A percentile compares a stretch with the other conserved stretches of the same genome.
Evolutionary conservation across 106 monocot species (phyloP).

Genomic region (Allium fistulosum): DNA sequence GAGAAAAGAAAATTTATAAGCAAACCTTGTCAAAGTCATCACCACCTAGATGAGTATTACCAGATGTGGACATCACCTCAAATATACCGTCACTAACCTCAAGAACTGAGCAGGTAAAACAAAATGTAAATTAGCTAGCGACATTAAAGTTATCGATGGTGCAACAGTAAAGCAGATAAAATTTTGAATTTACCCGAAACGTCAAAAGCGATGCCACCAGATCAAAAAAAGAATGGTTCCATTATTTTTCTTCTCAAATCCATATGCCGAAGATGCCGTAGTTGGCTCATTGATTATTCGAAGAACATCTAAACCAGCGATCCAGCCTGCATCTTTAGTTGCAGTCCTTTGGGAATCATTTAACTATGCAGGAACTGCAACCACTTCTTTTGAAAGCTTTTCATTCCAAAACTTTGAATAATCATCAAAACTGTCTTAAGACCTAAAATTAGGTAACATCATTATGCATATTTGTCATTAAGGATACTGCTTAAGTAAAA

Average conservation of each 20-base stretch:
- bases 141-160: too few species aligned
- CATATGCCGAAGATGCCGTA: constrained; percentile 54
- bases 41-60: constrained; percentile 50
- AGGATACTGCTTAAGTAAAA: too few species aligned
- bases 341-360: constrained; percentile 51
- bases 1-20: background rate
- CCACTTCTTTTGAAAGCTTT: constrained; percentile 84
- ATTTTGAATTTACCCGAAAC: constrained; percentile 54
- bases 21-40: constrained; percentile 58
- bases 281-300: constrained; percentile 58
- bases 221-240: constrained; percentile 69
- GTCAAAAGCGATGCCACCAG: constrained; percentile 54
- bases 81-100: constrained; percentile 57
- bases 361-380: constrained; percentile 23
- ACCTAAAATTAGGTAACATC: background rate
- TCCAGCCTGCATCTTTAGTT: constrained; percentile 53
- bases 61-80: constrained; percentile 54
- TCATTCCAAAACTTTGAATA: constrained; percentile 60
- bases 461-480: too few species aligned
- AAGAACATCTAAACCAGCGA: constrained; percentile 56
- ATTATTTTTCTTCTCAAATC: constrained; percentile 94
- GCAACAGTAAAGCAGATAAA: too few species aligned
- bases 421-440: background rate
- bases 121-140: too few species aligned
- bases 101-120: constrained; percentile 19